phyloP scores from a whole-genome alignment of 1,284 basidiomycete genomes.

The Thecaphora thlaspeos region DNA sequence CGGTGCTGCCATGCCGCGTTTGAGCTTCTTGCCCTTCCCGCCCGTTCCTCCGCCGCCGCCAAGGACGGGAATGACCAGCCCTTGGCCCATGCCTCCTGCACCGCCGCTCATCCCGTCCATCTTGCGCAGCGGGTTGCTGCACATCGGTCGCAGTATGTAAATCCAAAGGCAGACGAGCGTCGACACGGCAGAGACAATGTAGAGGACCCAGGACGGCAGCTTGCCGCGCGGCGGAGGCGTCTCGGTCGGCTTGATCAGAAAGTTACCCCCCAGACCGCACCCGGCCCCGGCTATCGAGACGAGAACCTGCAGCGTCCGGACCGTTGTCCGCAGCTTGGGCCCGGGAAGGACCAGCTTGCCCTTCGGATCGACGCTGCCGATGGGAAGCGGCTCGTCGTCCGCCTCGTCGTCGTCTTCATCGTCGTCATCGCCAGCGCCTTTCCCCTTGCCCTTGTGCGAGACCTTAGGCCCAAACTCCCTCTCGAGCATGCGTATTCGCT shows the following conservation, averaged over 20 bases:
- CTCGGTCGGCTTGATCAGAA: conserved; percentile 28
- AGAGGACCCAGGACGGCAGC: conserved; percentile 31
- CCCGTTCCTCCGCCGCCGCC: not conserved
- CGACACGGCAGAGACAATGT: conserved; percentile 30
- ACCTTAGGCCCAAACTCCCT: conserved; percentile 45
- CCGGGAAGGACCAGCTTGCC: conserved; percentile 30
- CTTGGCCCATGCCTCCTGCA: conserved; percentile 6
- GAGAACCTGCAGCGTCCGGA: conserved; percentile 29
- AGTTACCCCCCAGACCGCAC: conserved; percentile 31
- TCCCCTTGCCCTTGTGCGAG: conserved; percentile 19
- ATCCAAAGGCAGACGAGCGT: conserved; percentile 33
- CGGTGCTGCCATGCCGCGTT: conserved; percentile 5
- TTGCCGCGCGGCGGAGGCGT: conserved; percentile 23
- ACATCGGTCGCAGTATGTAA: conserved; percentile 17
- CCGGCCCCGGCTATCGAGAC: conserved; percentile 26
- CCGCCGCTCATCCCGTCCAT: not conserved
- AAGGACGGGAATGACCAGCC: conserved; percentile 19
- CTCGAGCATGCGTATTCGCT: conserved; percentile 47
- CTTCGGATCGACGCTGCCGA: conserved; percentile 26
- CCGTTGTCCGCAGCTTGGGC: conserved; percentile 16
- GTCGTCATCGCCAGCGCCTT: conserved; percentile 8
- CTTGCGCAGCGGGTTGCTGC: not conserved
- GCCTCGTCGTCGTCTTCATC: conserved; percentile 21
- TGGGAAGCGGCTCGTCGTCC: conserved; percentile 13
- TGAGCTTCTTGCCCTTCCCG: not conserved